Conservation (phyloP, 2,329 filamentous ascomycete genomes). For the Metarhizium rileyi region DNA sequence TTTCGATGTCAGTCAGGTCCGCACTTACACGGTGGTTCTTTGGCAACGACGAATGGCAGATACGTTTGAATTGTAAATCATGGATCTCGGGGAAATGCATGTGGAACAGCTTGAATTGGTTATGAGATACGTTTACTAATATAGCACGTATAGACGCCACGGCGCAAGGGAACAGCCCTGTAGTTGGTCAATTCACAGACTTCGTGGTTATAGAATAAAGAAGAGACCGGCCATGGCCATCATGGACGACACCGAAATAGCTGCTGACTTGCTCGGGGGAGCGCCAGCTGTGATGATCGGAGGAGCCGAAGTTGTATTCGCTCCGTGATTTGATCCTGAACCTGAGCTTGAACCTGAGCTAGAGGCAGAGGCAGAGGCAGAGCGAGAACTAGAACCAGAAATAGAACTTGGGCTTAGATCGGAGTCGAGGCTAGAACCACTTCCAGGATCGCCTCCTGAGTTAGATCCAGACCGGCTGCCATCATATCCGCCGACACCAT, state of each 20-base stretch:
- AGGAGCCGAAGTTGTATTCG: background rate
- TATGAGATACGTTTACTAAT: background rate
- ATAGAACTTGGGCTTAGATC: background rate
- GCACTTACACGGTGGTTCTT: too few species aligned
- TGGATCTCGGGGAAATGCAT: conserved; percentile 7
- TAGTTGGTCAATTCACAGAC: background rate
- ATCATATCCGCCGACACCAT: background rate
- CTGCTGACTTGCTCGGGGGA: background rate
- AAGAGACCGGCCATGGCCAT: background rate
- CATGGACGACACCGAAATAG: background rate
- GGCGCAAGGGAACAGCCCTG: background rate
- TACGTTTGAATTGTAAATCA: too few species aligned
- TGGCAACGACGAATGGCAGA: too few species aligned
- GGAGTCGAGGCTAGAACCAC: background rate
- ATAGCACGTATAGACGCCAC: background rate
- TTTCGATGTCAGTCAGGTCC: too few species aligned
- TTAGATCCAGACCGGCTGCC: background rate
- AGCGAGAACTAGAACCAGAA: background rate
- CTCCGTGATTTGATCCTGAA: background rate
- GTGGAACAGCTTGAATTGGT: background rate
- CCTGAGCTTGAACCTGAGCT: too few species aligned
- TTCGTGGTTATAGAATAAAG: background rate
- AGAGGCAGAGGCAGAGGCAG: background rate
- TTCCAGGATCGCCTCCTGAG: background rate
- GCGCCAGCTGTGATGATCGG: background rate